Percentiles rank a stretch among this genome's conserved stretches.
Evolutionary conservation across 495 filamentous ascomycete species (phyloP).

Genomic region (Melanomma pulvis-pyrius): DNA sequence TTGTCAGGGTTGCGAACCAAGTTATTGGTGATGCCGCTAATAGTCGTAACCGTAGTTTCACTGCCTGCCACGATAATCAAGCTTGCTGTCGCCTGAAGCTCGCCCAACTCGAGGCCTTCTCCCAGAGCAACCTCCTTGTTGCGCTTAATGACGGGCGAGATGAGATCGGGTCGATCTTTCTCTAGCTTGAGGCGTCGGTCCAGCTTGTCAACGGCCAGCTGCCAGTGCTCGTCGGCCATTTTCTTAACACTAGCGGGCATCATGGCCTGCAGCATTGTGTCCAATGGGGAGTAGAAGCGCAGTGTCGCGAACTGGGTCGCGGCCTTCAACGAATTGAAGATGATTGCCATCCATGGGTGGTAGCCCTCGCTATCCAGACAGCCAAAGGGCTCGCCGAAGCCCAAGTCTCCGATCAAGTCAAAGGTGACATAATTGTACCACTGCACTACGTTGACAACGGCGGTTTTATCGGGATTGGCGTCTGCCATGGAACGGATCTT

Average conservation of each 20-base stretch:
- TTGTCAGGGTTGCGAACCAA: slow-evolving; percentile 6
- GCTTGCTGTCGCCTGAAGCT: slow-evolving; percentile 2
- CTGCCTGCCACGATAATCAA: slow-evolving; percentile 20
- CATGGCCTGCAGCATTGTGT: not conserved
- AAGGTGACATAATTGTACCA: not conserved
- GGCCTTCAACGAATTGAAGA: too few relatives aligned
- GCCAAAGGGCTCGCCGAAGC: not conserved
- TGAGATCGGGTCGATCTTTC: slow-evolving; percentile 33
- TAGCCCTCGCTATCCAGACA: not conserved
- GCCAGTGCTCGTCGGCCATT: slow-evolving; percentile 3
- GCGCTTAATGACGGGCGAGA: slow-evolving; percentile 43
- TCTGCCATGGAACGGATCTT: not conserved
- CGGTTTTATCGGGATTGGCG: not conserved
- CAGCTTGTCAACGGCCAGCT: slow-evolving; percentile 4
- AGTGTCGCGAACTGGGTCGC: too few relatives aligned
- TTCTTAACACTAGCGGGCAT: slow-evolving; percentile 9
- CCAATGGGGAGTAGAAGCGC: slow-evolving; percentile 1
- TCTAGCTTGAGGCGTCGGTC: slow-evolving; percentile 12
- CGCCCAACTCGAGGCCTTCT: slow-evolving; percentile 11
- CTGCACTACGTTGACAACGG: not conserved
- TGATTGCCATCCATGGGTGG: not conserved
- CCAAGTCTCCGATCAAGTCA: not conserved
- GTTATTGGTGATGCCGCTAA: slow-evolving; percentile 6
- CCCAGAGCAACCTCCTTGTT: not conserved
- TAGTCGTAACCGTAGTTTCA: slow-evolving; percentile 29